Conservation (phyloP, 1,284 basidiomycete species). For the Apiotrichum akiyoshidainum region DNA sequence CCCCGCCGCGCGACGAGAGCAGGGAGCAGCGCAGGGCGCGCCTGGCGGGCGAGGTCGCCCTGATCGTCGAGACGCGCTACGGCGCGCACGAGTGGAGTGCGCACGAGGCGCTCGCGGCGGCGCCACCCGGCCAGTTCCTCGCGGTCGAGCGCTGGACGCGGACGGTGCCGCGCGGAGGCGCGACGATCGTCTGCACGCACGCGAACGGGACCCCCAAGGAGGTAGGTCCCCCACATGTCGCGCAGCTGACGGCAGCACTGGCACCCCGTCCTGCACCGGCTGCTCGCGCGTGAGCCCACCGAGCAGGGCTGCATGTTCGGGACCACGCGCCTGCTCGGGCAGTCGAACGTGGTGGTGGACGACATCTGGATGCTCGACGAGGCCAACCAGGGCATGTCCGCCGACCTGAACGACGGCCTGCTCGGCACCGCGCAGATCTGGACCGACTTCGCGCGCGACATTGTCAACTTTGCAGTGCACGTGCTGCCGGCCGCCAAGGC, state of each 20-base stretch:
- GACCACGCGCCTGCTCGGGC: background rate
- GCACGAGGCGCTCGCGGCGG: conserved; percentile 6
- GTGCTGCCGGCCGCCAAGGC: conserved; percentile 45
- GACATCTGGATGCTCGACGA: conserved; percentile 79
- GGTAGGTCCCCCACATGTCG: background rate
- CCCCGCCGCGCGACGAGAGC: conserved; percentile 11
- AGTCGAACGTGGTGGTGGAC: conserved; percentile 52
- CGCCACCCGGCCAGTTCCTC: conserved; percentile 12
- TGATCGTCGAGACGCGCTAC: conserved; percentile 12
- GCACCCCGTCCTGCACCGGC: conserved; percentile 60
- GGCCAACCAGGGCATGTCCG: conserved; percentile 71
- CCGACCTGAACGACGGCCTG: conserved; percentile 60
- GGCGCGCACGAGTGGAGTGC: conserved; percentile 13
- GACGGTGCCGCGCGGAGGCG: conserved; percentile 5
- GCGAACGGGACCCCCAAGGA: conserved; percentile 20
- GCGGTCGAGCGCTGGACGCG: conserved; percentile 20
- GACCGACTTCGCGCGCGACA: conserved; percentile 49
- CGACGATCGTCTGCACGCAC: conserved; percentile 16
- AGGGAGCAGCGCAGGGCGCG: conserved; percentile 37
- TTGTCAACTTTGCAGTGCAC: conserved; percentile 49
- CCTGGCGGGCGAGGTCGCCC: conserved; percentile 20
- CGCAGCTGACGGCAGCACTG: conserved; percentile 48
- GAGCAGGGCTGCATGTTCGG: conserved; percentile 5
- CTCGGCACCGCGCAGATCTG: conserved; percentile 50
- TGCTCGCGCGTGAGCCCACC: conserved; percentile 39